Conservation (phyloP, 495 filamentous ascomycete species). For the Penicillium paxilli region DNA sequence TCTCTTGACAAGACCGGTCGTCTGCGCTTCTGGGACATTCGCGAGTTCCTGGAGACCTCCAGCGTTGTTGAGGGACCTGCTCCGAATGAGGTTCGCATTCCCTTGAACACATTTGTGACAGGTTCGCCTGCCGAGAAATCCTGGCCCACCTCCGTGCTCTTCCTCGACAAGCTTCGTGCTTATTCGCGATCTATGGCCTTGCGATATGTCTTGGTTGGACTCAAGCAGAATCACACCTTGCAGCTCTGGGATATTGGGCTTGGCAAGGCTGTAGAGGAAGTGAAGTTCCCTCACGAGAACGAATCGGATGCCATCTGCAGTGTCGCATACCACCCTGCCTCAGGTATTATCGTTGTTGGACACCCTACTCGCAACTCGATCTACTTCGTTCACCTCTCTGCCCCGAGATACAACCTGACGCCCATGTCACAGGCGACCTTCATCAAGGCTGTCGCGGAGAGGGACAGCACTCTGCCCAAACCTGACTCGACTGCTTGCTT, state of each 20-base stretch:
- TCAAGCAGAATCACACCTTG: slow-evolving; percentile 98
- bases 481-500: slow-evolving; percentile 94
- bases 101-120: slow-evolving; percentile 74
- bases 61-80: slow-evolving; percentile 54
- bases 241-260: slow-evolving; percentile 99
- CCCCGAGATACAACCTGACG: slow-evolving; percentile 81
- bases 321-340: slow-evolving; percentile 84
- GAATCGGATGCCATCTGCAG: slow-evolving; percentile 97
- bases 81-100: slow-evolving; percentile 71
- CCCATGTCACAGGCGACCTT: slow-evolving; percentile 83
- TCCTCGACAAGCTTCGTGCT: slow-evolving; percentile 91
- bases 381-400: slow-evolving; percentile 93
- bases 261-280: slow-evolving; percentile 91
- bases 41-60: slow-evolving; percentile 63
- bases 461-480: slow-evolving; percentile 71
- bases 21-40: slow-evolving; percentile 96
- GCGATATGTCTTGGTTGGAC: slow-evolving; percentile 92
- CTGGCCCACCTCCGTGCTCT: slow-evolving; percentile 92
- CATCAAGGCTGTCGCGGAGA: slow-evolving; percentile 70
- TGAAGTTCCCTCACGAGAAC: slow-evolving; percentile 93
- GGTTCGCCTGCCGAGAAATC: slow-evolving; percentile 80
- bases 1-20: slow-evolving; percentile 95
- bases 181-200: slow-evolving; percentile 83
- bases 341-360: slow-evolving; percentile 89
- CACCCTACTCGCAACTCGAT: slow-evolving; percentile 97